These are phyloP conservation scores for Juglanconis sp. DNA, from an alignment of 2,329 filamentous ascomycete species.

Conservation along the genomic window DNA sequence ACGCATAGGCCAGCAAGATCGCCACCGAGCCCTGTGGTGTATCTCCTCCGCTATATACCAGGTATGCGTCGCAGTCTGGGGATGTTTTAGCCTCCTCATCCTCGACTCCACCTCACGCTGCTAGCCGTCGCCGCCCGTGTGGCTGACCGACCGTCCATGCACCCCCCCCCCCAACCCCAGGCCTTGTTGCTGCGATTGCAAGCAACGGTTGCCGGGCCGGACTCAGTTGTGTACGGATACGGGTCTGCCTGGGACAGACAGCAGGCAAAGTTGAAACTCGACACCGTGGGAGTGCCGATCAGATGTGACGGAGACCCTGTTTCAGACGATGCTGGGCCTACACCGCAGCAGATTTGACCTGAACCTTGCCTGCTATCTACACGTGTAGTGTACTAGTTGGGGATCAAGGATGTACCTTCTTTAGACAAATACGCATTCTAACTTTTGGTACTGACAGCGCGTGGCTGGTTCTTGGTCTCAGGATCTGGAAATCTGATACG, in stretches of 20 bases:
- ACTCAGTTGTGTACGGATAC: conserved; percentile 4
- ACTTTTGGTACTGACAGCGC: background rate
- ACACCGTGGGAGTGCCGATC: background rate
- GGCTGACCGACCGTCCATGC: too few species aligned
- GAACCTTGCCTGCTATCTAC: background rate
- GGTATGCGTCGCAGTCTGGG: background rate
- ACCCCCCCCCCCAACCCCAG: background rate
- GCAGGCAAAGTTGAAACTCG: background rate
- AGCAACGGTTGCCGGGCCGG: conserved; percentile 2
- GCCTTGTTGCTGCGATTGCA: background rate
- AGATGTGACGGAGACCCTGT: background rate
- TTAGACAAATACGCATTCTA: background rate
- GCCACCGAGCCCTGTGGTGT: background rate
- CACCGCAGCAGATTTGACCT: background rate
- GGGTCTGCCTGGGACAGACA: background rate
- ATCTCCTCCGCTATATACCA: background rate
- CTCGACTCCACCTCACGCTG: background rate
- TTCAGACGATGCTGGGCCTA: background rate
- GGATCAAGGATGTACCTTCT: background rate
- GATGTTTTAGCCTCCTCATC: conserved; percentile 11
- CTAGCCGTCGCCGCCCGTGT: too few species aligned
- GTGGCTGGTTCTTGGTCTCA: background rate
- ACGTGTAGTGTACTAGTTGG: background rate
- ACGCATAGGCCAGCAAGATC: conserved; percentile 6
- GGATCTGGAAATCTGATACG: background rate